phyloP scores from a whole-genome alignment of 176 grass and related monocot genomes.

The Eremochloa ophiuroides region DNA sequence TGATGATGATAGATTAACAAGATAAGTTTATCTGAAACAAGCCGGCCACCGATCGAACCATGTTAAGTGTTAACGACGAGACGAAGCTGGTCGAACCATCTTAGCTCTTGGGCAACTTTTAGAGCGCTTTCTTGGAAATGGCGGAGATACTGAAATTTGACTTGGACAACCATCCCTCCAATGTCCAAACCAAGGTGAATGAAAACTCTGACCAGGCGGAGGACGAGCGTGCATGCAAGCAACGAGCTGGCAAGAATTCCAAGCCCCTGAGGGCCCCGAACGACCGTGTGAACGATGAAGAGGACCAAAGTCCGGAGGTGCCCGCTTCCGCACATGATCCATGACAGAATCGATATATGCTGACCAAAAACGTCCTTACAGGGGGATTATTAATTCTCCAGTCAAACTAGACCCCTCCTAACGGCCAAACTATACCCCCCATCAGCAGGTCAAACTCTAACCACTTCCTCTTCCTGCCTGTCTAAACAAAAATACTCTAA shows the following conservation, averaged over 20 bases:
- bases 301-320: not conserved
- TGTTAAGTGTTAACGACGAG: too few relatives aligned
- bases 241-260: not conserved
- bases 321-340: not conserved
- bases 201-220: not conserved
- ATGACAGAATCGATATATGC: not conserved
- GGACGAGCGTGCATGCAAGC: not conserved
- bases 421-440: not conserved
- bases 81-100: too few relatives aligned
- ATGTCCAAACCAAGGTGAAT: too few relatives aligned
- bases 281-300: not conserved
- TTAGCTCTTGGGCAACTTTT: too few relatives aligned
- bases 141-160: not conserved
- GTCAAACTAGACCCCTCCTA: not conserved
- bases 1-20: too few relatives aligned
- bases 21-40: too few relatives aligned
- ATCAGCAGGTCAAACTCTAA: slow-evolving; percentile 12
- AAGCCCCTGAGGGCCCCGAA: not conserved
- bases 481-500: not conserved
- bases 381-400: not conserved
- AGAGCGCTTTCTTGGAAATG: slow-evolving; percentile 28
- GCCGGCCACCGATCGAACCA: too few relatives aligned
- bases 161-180: not conserved
- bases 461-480: not conserved
- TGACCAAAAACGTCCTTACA: not conserved